Evolutionary conservation across 257 asterid genomes (phyloP).

Genomic region (Lantana camara): DNA sequence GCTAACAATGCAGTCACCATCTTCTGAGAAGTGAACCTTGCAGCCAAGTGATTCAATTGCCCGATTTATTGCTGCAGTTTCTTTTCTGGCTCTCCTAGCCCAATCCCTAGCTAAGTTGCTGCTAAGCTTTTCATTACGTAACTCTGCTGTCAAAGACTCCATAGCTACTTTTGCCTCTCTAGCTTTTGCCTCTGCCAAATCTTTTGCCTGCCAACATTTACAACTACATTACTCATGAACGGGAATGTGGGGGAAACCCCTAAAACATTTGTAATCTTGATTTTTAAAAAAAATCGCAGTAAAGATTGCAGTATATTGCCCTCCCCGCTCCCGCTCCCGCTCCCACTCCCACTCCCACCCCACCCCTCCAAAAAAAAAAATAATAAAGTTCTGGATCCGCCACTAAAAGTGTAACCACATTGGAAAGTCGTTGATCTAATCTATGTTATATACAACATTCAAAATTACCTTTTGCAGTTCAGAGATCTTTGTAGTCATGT

Average conservation of each 20-base stretch:
- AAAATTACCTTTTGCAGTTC: conserved; percentile 75
- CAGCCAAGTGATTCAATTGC: conserved; percentile 90
- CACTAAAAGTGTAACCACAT: too few species aligned
- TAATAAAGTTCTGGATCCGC: too few species aligned
- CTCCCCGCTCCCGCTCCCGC: too few species aligned
- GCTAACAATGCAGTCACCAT: conserved; percentile 73
- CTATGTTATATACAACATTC: background rate
- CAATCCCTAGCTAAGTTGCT: conserved; percentile 71
- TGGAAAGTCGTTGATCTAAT: too few species aligned
- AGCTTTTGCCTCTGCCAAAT: conserved; percentile 65
- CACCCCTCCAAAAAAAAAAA: too few species aligned
- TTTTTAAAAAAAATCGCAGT: too few species aligned
- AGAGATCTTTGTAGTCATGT: conserved; percentile 56
- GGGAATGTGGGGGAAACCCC: too few species aligned
- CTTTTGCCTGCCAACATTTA: conserved; percentile 71
- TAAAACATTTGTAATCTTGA: too few species aligned
- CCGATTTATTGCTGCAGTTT: conserved; percentile 70
- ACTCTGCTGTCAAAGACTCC: conserved; percentile 66
- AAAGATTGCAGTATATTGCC: too few species aligned
- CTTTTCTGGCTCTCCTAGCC: conserved; percentile 70
- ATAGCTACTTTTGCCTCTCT: conserved; percentile 44
- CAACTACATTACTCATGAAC: background rate
- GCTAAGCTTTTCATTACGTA: conserved; percentile 67
- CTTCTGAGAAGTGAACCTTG: conserved; percentile 70
- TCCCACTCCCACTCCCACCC: too few species aligned